Evolutionary conservation across 2,329 filamentous ascomycete species (phyloP).

Genomic region (Microcyclospora pomicola): DNA sequence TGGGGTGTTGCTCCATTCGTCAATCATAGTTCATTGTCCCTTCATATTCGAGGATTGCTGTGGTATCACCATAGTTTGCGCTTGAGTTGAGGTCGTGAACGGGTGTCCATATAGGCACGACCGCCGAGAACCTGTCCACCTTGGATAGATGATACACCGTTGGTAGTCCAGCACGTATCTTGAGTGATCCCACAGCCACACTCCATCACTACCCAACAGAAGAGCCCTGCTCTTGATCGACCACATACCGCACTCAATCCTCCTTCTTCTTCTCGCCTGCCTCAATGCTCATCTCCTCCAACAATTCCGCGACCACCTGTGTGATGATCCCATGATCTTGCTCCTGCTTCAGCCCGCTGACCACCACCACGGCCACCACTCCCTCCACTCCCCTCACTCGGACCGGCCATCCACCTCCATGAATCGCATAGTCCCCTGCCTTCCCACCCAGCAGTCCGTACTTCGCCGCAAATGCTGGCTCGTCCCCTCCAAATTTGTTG

Average conservation of each 20-base stretch:
- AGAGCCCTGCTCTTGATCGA: no score
- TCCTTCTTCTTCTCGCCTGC: slow-evolving; percentile 25
- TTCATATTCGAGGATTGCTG: no score
- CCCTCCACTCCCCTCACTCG: slow-evolving; percentile 59
- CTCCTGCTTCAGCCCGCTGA: slow-evolving; percentile 62
- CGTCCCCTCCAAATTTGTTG: slow-evolving; percentile 51
- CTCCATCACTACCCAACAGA: no score
- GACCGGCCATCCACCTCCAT: slow-evolving; percentile 64
- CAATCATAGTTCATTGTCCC: no score
- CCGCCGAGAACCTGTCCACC: no score
- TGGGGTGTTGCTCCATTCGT: no score
- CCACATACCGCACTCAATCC: slow-evolving; percentile 12
- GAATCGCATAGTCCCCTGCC: slow-evolving; percentile 55
- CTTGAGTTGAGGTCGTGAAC: no score
- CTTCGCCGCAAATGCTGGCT: slow-evolving; percentile 50
- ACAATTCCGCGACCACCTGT: slow-evolving; percentile 48
- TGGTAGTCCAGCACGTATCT: no score
- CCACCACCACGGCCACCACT: slow-evolving; percentile 58
- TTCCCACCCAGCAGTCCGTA: slow-evolving; percentile 43
- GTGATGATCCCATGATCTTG: slow-evolving; percentile 66
- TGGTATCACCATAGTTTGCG: no score
- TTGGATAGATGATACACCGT: no score
- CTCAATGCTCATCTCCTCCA: slow-evolving; percentile 22
- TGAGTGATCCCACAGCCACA: no score
- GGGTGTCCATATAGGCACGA: no score